Percentiles rank a stretch among this genome's conserved stretches.
Conservation (phyloP, 805 yeast genomes). For the Kodamaea laetipori region DNA sequence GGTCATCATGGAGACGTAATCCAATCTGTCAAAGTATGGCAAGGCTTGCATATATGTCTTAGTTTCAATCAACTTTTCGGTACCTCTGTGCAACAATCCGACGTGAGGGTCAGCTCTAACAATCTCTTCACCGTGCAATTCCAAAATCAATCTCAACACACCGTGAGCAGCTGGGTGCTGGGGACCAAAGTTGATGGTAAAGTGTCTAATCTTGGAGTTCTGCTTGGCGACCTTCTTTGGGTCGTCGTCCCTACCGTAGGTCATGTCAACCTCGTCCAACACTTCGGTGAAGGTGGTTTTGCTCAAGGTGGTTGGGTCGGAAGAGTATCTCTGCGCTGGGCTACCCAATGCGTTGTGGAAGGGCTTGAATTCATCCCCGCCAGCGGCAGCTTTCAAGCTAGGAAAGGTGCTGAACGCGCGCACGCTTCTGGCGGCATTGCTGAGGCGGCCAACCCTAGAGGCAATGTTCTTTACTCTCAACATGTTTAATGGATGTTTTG, state of each 20-base stretch:
- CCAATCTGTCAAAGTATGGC: conserved; percentile 86
- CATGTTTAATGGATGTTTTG: conserved; percentile 19
- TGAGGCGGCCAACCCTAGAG: conserved; percentile 14
- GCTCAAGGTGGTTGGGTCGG: conserved; percentile 36
- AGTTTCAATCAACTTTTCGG: conserved; percentile 83
- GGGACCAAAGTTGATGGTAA: conserved; percentile 89
- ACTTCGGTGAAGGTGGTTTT: conserved; percentile 48
- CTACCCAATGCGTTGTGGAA: conserved; percentile 41
- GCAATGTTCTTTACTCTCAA: conserved; percentile 27
- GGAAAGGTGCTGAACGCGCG: conserved; percentile 22
- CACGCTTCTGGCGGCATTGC: conserved; percentile 13
- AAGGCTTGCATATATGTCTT: conserved; percentile 86
- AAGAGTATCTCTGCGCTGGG: conserved; percentile 37
- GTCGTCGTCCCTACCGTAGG: conserved; percentile 46
- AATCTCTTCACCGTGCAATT: conserved; percentile 86
- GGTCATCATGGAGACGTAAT: conserved; percentile 87
- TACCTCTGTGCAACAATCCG: conserved; percentile 85
- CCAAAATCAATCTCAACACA: conserved; percentile 81
- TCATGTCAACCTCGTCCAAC: conserved; percentile 48
- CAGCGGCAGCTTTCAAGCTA: conserved; percentile 25
- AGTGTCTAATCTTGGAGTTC: conserved; percentile 70
- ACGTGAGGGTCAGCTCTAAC: conserved; percentile 87
- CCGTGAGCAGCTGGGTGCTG: conserved; percentile 97
- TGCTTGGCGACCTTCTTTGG: conserved; percentile 45
- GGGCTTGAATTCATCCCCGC: conserved; percentile 32